Evolutionary conservation across 192 early-diverging fungal species (phyloP).

Genomic region (Linnemannia elongata): DNA sequence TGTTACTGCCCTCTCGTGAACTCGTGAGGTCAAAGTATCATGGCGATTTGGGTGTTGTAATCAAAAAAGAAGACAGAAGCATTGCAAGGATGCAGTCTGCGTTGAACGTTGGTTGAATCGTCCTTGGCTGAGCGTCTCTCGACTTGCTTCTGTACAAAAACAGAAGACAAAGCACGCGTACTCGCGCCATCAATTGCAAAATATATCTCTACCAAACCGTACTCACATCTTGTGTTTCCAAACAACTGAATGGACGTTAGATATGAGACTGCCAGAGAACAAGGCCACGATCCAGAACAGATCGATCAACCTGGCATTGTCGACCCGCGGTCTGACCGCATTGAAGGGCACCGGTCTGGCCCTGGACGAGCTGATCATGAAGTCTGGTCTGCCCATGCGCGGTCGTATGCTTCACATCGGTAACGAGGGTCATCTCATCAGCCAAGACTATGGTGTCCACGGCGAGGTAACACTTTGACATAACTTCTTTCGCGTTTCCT

Average conservation of each 20-base stretch:
- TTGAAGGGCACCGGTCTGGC: slow-evolving; percentile 77
- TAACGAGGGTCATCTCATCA: slow-evolving; percentile 72
- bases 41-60: too few species aligned
- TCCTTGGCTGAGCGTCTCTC: too few species aligned
- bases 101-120: too few species aligned
- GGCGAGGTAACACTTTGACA: slow-evolving; percentile 71
- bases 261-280: slow-evolving; percentile 74
- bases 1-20: too few species aligned
- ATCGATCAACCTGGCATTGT: slow-evolving; percentile 96
- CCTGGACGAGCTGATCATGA: slow-evolving; percentile 76
- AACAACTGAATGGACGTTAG: slow-evolving; percentile 33
- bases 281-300: slow-evolving; percentile 68
- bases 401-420: slow-evolving; percentile 92
- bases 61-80: background rate
- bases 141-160: too few species aligned
- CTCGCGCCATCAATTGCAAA: too few species aligned
- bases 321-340: slow-evolving; percentile 86
- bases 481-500: background rate
- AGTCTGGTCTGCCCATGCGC: slow-evolving; percentile 88
- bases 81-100: background rate
- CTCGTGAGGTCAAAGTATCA: too few species aligned
- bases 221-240: too few species aligned
- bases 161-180: too few species aligned
- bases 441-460: slow-evolving; percentile 90
- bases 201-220: too few species aligned